These are phyloP conservation scores for Pyrenophora tritici-repentis DNA, from an alignment of 2,329 filamentous ascomycete species.

Conservation along the genomic window DNA sequence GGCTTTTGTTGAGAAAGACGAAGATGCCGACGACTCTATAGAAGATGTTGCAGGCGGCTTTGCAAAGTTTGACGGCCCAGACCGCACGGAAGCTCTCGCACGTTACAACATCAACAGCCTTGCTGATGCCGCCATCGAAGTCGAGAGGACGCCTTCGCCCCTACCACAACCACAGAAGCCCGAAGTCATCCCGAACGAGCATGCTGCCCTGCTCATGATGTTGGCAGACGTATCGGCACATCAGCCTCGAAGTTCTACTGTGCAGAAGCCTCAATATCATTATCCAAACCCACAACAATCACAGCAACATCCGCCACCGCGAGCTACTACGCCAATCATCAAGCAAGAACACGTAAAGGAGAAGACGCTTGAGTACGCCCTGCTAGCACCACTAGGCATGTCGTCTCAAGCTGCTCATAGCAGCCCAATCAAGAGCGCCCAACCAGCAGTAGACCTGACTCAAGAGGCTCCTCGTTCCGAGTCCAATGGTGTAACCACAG, in stretches of 20 bases:
- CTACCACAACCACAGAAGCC: constrained; percentile 16
- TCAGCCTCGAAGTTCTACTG: constrained; percentile 15
- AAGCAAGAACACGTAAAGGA: constrained; percentile 21
- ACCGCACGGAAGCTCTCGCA: constrained; percentile 49
- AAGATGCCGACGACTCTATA: constrained; percentile 42
- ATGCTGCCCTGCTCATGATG: constrained; percentile 48
- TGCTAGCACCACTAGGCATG: constrained; percentile 17
- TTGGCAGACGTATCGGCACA: constrained; percentile 44
- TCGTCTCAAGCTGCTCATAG: constrained; percentile 27
- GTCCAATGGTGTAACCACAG: constrained; percentile 9
- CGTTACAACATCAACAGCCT: constrained; percentile 45
- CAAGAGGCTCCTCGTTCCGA: constrained; percentile 14
- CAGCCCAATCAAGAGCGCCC: constrained; percentile 19
- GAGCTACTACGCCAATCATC: constrained; percentile 18
- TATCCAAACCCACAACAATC: constrained; percentile 11
- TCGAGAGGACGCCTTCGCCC: constrained; percentile 41
- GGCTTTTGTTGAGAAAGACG: constrained; percentile 34
- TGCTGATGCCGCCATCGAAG: constrained; percentile 39
- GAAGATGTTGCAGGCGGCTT: constrained; percentile 42
- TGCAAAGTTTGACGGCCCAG: constrained; percentile 49
- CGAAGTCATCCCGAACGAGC: constrained; percentile 47
- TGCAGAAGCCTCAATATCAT: constrained; percentile 4
- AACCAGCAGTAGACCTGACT: constrained; percentile 7
- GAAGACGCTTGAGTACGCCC: constrained; percentile 23
- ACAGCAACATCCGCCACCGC: constrained; percentile 6